Conservation (phyloP, 2,329 filamentous ascomycete species). For the Helminthosporium solani region DNA sequence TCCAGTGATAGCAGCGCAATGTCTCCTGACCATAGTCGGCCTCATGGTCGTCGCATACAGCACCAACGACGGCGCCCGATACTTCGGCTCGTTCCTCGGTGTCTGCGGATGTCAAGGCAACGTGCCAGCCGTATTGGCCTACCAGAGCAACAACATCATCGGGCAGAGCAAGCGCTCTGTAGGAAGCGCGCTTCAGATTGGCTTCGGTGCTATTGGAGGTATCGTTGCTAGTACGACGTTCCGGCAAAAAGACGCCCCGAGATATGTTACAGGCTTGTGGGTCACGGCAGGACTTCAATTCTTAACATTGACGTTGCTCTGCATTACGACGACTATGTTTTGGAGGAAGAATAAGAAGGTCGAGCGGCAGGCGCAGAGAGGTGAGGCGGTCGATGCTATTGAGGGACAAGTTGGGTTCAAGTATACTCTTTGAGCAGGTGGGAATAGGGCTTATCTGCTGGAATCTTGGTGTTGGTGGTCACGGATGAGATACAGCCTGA, state of each 20-base stretch:
- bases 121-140: slow-evolving; percentile 26
- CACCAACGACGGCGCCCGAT: slow-evolving; percentile 21
- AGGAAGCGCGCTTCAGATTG: slow-evolving; percentile 24
- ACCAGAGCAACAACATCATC: slow-evolving; percentile 28
- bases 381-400: slow-evolving; percentile 15
- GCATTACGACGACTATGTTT: slow-evolving; percentile 14
- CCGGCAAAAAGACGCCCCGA: slow-evolving; percentile 21
- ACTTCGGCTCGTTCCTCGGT: slow-evolving; percentile 30
- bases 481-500: too few species aligned
- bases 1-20: slow-evolving; percentile 25
- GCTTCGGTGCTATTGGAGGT: slow-evolving; percentile 28
- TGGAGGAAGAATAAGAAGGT: slow-evolving; percentile 17
- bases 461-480: too few species aligned
- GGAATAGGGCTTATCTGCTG: background rate
- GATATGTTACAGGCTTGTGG: slow-evolving; percentile 23
- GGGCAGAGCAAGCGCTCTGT: slow-evolving; percentile 24
- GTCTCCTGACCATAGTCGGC: slow-evolving; percentile 21
- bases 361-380: slow-evolving; percentile 12
- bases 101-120: slow-evolving; percentile 14
- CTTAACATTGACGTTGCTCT: slow-evolving; percentile 16
- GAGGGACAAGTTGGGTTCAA: slow-evolving; percentile 23
- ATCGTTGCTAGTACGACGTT: slow-evolving; percentile 26
- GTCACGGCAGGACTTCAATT: slow-evolving; percentile 20
- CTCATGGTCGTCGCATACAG: slow-evolving; percentile 29
- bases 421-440: slow-evolving; percentile 14